Conservation (phyloP, 129 eudicot species). For the Sambucus nigra region DNA sequence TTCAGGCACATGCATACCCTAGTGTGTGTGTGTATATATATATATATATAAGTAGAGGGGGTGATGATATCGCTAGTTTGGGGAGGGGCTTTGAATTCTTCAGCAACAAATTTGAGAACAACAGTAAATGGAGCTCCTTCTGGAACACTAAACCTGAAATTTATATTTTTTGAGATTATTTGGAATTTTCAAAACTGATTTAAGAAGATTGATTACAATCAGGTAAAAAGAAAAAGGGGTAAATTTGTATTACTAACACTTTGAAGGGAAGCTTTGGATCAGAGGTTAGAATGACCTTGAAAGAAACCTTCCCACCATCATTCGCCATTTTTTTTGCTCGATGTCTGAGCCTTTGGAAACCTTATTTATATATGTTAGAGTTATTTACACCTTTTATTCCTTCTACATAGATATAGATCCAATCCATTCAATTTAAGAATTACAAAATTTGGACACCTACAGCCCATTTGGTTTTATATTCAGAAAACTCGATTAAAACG, state of each 20-base stretch:
- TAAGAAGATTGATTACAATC: background rate
- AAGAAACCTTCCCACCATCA: conserved; percentile 82
- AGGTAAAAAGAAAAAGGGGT: background rate
- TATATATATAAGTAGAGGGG: conserved; percentile 34
- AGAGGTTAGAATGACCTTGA: conserved; percentile 90
- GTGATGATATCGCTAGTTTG: conserved; percentile 99
- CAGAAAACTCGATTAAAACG: too few relatives aligned
- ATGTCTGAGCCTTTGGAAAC: conserved; percentile 1
- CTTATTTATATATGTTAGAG: too few relatives aligned
- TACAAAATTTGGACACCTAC: too few relatives aligned
- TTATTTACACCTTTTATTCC: too few relatives aligned
- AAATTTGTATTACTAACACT: conserved; percentile 41
- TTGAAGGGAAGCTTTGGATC: conserved; percentile 98
- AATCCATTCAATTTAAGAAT: too few relatives aligned
- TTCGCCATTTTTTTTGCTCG: conserved; percentile 34
- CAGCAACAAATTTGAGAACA: conserved; percentile 92
- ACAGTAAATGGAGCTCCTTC: conserved; percentile 99
- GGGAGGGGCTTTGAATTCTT: conserved; percentile 98
- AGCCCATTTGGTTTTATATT: too few relatives aligned
- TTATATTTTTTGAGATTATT: background rate
- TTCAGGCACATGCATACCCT: too few relatives aligned
- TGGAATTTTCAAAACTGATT: background rate
- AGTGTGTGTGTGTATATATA: too few relatives aligned
- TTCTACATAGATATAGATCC: too few relatives aligned
- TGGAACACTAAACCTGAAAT: conserved; percentile 85